A percentile compares a stretch with the other conserved stretches of the same genome.
Evolutionary conservation across 352 stramenopile genomes (phyloP).

Genomic region (Pythium periplocum): DNA sequence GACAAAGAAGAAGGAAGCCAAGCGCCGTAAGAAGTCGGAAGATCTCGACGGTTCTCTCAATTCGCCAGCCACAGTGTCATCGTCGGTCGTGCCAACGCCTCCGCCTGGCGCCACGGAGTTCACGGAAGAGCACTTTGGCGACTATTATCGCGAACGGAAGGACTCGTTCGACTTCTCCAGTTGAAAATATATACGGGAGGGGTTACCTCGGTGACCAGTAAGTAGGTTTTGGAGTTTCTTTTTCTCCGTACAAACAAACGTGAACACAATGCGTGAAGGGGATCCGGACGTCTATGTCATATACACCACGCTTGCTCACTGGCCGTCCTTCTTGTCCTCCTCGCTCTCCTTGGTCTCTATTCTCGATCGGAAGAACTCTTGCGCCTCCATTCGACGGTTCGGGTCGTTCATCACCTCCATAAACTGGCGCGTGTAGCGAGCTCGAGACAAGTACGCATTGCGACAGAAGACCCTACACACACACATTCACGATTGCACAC

Average conservation of each 20-base stretch:
- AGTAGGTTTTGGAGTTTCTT: too few relatives aligned
- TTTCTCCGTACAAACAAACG: too few relatives aligned
- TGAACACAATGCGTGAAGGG: too few relatives aligned
- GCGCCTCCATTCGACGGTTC: constrained; percentile 57
- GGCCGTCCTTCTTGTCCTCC: not conserved
- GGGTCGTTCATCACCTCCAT: constrained; percentile 86
- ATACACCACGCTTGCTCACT: too few relatives aligned
- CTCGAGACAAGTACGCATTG: constrained; percentile 39
- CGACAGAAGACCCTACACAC: constrained; percentile 50
- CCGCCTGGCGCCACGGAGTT: constrained; percentile 8
- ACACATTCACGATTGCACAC: not conserved
- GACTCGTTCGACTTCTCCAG: constrained; percentile 69
- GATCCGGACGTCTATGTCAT: too few relatives aligned
- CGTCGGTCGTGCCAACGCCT: constrained; percentile 16
- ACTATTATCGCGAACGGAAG: constrained; percentile 45
- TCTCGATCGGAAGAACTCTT: constrained; percentile 68
- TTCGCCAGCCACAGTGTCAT: constrained; percentile 20
- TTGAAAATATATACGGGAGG: constrained; percentile 9
- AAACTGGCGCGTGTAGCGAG: constrained; percentile 65
- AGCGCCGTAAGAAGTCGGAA: constrained; percentile 22
- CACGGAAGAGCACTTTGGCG: constrained; percentile 29
- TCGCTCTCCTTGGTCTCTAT: constrained; percentile 32
- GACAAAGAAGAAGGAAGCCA: constrained; percentile 43
- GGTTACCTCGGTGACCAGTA: too few relatives aligned
- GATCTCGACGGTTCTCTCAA: constrained; percentile 6